Base-by-base conservation (phyloP, 73 alveolate species). In the Symbiodinium pilosum region DNA sequence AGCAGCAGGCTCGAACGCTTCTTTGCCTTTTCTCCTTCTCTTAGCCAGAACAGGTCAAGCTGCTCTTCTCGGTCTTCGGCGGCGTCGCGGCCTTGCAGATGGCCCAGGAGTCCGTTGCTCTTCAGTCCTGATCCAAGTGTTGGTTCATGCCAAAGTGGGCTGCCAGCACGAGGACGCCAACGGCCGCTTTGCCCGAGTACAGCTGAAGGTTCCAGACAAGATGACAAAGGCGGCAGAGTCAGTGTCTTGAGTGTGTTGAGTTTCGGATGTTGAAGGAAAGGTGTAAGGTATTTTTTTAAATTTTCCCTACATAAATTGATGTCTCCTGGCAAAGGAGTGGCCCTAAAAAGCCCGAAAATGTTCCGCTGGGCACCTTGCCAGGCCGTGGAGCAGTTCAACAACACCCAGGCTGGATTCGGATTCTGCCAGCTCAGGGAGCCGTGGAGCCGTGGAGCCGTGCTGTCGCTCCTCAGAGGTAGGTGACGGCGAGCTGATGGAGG, bases 401-500 rank as follows among this genome's bases (percentile, higher is more conserved):
- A 64, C 77, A 64, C 77, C 39, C 77, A 64, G 77, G 77, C 77
- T 11, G 16, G 21, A 6, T 14, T 6, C 59, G 59, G 14, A 14
- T 47, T 6, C 59, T 47, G 21, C 59, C 59, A 47, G 14, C 14
- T 6, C 59, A 9, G 59, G 14, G 59, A n/a, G n/a, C n/a, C n/a
- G n/a, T n/a, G n/a, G n/a, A n/a, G n/a, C n/a, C n/a, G n/a, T n/a
- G n/a, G n/a, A n/a, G n/a, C n/a, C n/a, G n/a, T n/a, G n/a, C n/a
- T n/a, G n/a, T 54, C 71, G 71, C 71, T 12, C 14, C 39, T 64
- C 77, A 9, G 36, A 64, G 77, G 77, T 64, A 26, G 77, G 77
- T 26, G 77, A 64, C 28, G 77, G 77, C 77, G 77, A 64, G 77
- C 77, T 64, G 40, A 64, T 64, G 77, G 77, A 64, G 41, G 77